Evolutionary conservation across 441 rosid genomes (phyloP), one percentile per base, ranked within the genome.

Genomic region (Caryocar brasiliense): DNA sequence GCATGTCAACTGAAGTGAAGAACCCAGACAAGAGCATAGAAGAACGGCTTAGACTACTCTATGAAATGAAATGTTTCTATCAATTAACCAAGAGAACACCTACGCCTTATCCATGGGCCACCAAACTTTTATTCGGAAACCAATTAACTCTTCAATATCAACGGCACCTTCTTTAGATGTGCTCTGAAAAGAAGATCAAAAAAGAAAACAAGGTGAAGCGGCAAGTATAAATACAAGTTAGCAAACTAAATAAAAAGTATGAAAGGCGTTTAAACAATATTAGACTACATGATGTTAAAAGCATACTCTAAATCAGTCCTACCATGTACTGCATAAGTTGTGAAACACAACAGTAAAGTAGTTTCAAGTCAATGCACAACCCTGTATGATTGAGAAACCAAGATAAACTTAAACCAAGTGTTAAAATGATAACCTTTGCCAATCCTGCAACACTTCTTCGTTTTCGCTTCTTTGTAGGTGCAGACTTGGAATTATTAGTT

Each of bases 21-120:
- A 3, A 40, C 10, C n/a, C n/a, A n/a, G n/a, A n/a, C n/a, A n/a
- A n/a, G n/a, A n/a, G n/a, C n/a, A n/a, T n/a, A n/a, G n/a, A 13
- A 1, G 4, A 15, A 15, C 11, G 18, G n/a, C n/a, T n/a, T n/a
- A n/a, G 8, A 37, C 2, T 17, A 25, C 13, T 7, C 7, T 11
- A 7, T 12, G 5, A 11, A 20, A 40, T 14, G 7, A 26, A 26
- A 7, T 39, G n/a, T 20, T n/a, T 8, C 4, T 23, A 21, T 22
- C 10, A 24, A 23, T 21, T 5, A 43, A 36, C 7, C 44, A 55
- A 56, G 21, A 25, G 12, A 47, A 30, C 40, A 66, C 95, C 84
- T 74, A 94, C 99, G 66, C 50, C 77, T 86, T 94, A 75, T 94
- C 99, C 95, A 85, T 70, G 53, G 99, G 99, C 99, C 97, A 94